Evolutionary conservation across 257 asterid species (phyloP), one percentile per base, ranked within the genome.

Genomic region (Buddleja alternifolia): DNA sequence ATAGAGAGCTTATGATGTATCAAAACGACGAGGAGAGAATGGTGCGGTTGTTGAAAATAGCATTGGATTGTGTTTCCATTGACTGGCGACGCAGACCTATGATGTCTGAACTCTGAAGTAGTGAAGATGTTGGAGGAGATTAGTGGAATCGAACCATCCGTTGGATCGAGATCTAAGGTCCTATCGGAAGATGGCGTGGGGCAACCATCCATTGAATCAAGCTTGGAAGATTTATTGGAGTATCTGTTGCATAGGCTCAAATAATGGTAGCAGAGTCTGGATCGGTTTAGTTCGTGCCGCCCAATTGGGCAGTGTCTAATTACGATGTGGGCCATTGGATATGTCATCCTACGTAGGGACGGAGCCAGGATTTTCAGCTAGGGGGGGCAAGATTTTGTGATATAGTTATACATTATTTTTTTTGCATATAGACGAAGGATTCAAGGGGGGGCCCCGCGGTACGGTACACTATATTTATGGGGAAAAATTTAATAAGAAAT

Each of bases 161-260:
- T 21, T 3, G 70, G 42, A 24, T 62, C 23, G 3, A 4, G 46
- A 0, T n/a, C n/a, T n/a, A n/a, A n/a, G n/a, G n/a, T n/a, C n/a
- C n/a, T n/a, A 29, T 45, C 23, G 21, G 56, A 44, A 14, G 56
- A 63, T 24, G 21, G 51, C 42, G 10, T 14, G 21, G 21, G 10
- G 24, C 21, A 44, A 15, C 17, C 15, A 47, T 7, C 69, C 42
- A 48, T 17, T 12, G 39, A 50, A 34, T 66, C 61, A 20, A 66
- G 61, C 20, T 51, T 66, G 71, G 71, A 66, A 51, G 36, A 11
- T 20, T 20, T 66, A 15, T 19, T 66, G 39, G 71, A 66, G 3
- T 29, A 64, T 64, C 16, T 64, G 7, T 29, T 63, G 69, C 29
- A 40, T 2, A 16, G 14, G 34, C 34, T 29, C 3, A 29, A 5